Conservation (phyloP, 192 early-diverging fungal species). For the Podila minutissima region DNA sequence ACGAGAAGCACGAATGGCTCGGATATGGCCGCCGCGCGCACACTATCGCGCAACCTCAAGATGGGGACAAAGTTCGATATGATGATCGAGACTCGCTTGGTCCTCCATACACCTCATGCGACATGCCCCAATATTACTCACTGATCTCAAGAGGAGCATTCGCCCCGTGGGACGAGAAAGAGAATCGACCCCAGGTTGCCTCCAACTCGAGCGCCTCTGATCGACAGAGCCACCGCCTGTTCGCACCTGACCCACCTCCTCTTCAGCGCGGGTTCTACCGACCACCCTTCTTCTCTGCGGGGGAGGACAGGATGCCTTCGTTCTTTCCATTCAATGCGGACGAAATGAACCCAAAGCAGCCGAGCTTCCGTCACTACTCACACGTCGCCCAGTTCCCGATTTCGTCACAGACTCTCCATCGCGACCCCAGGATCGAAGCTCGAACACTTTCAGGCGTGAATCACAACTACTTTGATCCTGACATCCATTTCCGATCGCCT, state of each 20-base stretch:
- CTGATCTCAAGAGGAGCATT: not conserved
- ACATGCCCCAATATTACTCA: not conserved
- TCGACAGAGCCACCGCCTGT: not conserved
- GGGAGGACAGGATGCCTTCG: not conserved
- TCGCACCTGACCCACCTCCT: not conserved
- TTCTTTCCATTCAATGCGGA: not conserved
- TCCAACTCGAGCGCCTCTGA: not conserved
- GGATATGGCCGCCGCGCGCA: constrained; percentile 3
- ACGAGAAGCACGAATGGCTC: constrained; percentile 18
- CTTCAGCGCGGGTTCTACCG: not conserved
- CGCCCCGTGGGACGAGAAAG: not conserved
- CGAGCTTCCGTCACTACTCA: not conserved
- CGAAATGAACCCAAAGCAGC: not conserved
- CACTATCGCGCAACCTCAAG: not conserved
- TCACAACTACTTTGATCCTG: not conserved
- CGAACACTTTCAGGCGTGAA: not conserved
- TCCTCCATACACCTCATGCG: not conserved
- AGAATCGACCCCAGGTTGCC: not conserved
- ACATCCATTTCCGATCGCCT: not conserved
- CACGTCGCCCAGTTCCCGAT: not conserved
- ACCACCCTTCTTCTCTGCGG: not conserved
- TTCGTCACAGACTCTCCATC: too few relatives aligned
- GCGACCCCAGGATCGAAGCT: too few relatives aligned
- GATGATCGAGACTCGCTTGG: not conserved
- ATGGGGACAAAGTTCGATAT: not conserved